A percentile compares a stretch with the other conserved stretches of the same genome.
These are phyloP conservation scores for Wickerhamomyces kurtzmanii DNA, from an alignment of 805 yeast genomes.

Conservation along the genomic window DNA sequence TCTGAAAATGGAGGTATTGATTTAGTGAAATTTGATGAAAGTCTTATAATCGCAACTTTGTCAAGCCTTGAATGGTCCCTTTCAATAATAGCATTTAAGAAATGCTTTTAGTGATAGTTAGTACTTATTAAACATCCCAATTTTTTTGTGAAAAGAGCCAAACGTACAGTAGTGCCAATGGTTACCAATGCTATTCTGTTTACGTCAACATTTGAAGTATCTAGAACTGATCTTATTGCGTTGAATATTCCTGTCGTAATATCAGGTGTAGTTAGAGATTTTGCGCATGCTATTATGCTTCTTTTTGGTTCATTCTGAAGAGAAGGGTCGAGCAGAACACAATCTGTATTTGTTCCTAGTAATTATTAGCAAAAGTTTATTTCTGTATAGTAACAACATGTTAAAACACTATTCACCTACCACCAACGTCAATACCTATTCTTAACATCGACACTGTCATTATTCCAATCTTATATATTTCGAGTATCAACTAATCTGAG, in stretches of 20 bases:
- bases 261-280: slow-evolving; percentile 29
- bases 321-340: slow-evolving; percentile 29
- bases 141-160: no score
- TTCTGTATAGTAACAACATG: no score
- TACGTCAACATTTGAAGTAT: slow-evolving; percentile 9
- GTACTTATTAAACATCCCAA: no score
- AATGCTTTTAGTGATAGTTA: no score
- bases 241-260: slow-evolving; percentile 28
- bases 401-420: no score
- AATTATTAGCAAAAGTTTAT: no score
- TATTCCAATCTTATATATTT: no score
- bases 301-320: slow-evolving; percentile 8
- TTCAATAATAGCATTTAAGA: slow-evolving; percentile 35
- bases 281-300: slow-evolving; percentile 29
- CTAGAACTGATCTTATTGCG: slow-evolving; percentile 23
- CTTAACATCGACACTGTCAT: no score
- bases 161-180: slow-evolving; percentile 39
- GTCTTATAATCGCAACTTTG: slow-evolving; percentile 30
- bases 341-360: slow-evolving; percentile 36
- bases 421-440: slow-evolving; percentile 39
- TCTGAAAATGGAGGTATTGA: slow-evolving; percentile 29
- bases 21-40: slow-evolving; percentile 27
- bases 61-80: slow-evolving; percentile 28
- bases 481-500: no score
- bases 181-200: slow-evolving; percentile 27